Conservation (phyloP, 108 stramenopile genomes). For the Cyclotella baltica region DNA sequence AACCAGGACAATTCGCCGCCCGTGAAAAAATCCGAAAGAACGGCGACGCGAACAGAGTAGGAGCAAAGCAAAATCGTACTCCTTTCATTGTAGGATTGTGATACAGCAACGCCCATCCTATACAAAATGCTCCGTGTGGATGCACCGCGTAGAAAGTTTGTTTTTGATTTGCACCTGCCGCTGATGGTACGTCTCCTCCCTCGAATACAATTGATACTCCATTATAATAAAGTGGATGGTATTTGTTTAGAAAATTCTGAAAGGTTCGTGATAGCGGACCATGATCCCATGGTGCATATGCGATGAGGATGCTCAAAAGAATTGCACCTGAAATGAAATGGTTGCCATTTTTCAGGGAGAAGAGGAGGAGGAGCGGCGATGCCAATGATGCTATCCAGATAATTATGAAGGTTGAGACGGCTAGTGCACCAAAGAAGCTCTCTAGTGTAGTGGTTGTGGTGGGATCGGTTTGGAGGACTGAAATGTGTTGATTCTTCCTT, state of each 20-base stretch:
- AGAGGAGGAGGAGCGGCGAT: slow-evolving; percentile 37
- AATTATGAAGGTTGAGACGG: slow-evolving; percentile 35
- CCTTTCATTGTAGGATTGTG: slow-evolving; percentile 33
- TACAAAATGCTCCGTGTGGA: slow-evolving; percentile 70
- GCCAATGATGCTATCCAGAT: slow-evolving; percentile 37
- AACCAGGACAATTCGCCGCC: slow-evolving; percentile 54
- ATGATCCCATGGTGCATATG: slow-evolving; percentile 64
- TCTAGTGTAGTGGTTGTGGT: slow-evolving; percentile 19
- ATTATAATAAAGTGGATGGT: slow-evolving; percentile 43
- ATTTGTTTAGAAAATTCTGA: slow-evolving; percentile 23
- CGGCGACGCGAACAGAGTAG: slow-evolving; percentile 58
- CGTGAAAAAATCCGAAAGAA: slow-evolving; percentile 66
- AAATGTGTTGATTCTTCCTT: not conserved
- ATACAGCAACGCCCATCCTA: slow-evolving; percentile 63
- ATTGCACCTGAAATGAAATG: slow-evolving; percentile 24
- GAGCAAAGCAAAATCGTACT: slow-evolving; percentile 68
- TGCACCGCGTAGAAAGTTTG: slow-evolving; percentile 64
- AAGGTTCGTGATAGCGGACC: slow-evolving; percentile 22
- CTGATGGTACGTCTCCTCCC: slow-evolving; percentile 36
- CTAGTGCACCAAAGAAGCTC: slow-evolving; percentile 22
- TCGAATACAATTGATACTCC: slow-evolving; percentile 46
- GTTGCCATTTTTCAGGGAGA: slow-evolving; percentile 20
- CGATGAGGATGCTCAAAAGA: slow-evolving; percentile 34
- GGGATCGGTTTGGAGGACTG: slow-evolving; percentile 23
- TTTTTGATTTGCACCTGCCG: slow-evolving; percentile 13